Percentiles rank a stretch among this genome's conserved stretches.
These are phyloP conservation scores for Cystobasidium pallidum DNA, from an alignment of 1,284 basidiomycete species.

Conservation along the genomic window DNA sequence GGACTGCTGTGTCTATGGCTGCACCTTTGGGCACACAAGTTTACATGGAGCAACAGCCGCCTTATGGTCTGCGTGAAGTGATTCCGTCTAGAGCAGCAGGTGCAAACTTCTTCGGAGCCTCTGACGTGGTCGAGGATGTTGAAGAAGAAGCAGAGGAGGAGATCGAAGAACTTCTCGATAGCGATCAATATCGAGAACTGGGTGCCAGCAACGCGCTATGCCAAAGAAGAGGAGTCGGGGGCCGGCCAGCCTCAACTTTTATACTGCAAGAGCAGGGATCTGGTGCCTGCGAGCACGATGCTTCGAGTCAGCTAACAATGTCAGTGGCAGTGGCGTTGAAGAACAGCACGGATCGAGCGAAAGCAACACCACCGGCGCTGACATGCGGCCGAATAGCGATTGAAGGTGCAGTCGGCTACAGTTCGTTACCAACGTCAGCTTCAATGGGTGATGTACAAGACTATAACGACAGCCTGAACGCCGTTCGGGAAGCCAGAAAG, in stretches of 20 bases:
- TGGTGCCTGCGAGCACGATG: background rate
- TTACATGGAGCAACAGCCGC: slow-evolving; percentile 17
- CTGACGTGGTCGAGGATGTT: background rate
- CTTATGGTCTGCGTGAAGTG: slow-evolving; percentile 8
- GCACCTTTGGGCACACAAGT: background rate
- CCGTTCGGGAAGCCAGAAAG: slow-evolving; percentile 9
- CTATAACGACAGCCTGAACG: background rate
- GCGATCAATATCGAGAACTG: no score
- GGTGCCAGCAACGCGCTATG: no score
- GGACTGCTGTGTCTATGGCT: slow-evolving; percentile 5
- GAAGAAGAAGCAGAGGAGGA: slow-evolving; percentile 19
- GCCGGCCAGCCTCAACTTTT: no score
- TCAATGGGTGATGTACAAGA: background rate
- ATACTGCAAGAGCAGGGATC: no score
- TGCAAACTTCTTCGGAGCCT: background rate
- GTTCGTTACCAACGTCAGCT: slow-evolving; percentile 13
- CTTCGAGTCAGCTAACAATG: no score
- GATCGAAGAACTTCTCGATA: no score
- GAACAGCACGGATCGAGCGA: background rate
- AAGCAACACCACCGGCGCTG: background rate
- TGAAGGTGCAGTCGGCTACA: slow-evolving; percentile 18
- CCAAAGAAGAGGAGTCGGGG: no score
- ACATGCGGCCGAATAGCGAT: slow-evolving; percentile 9
- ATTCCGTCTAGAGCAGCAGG: background rate
- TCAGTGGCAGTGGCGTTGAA: background rate